phyloP scores from a whole-genome alignment of 2,329 filamentous ascomycete genomes.

The Claviceps sp. region DNA sequence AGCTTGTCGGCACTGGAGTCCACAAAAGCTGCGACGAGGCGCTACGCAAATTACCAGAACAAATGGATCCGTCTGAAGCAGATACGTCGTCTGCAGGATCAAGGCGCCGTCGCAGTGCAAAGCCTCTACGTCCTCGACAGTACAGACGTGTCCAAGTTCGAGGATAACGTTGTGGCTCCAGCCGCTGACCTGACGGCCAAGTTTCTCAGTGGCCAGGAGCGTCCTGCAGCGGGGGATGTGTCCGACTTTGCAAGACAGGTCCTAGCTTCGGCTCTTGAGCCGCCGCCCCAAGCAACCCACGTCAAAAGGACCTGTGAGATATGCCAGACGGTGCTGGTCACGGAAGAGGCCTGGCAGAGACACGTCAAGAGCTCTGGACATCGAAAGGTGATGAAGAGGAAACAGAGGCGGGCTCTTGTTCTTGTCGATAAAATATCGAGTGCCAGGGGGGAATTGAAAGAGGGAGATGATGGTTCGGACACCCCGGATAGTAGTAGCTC shows the following conservation, averaged over 20 bases:
- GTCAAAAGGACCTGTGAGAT: slow-evolving; percentile 53
- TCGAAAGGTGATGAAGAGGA: slow-evolving; percentile 19
- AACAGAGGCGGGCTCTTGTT: slow-evolving; percentile 24
- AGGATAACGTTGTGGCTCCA: slow-evolving; percentile 47
- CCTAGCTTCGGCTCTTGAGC: slow-evolving; percentile 35
- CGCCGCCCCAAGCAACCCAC: slow-evolving; percentile 38
- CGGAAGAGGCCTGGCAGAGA: slow-evolving; percentile 33
- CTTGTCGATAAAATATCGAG: slow-evolving; percentile 11
- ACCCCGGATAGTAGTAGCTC: slow-evolving; percentile 1
- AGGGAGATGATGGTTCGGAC: neutral
- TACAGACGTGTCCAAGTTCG: slow-evolving; percentile 51
- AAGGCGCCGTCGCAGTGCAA: slow-evolving; percentile 34
- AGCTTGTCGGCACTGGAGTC: slow-evolving; percentile 51
- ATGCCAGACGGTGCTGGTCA: slow-evolving; percentile 52
- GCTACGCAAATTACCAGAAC: slow-evolving; percentile 75
- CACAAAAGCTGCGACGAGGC: slow-evolving; percentile 70
- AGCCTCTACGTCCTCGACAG: slow-evolving; percentile 72
- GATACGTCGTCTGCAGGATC: slow-evolving; percentile 50
- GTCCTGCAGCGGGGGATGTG: slow-evolving; percentile 37
- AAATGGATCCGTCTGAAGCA: slow-evolving; percentile 81
- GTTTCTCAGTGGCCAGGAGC: slow-evolving; percentile 46
- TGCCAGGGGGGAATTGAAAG: neutral
- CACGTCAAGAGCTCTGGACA: slow-evolving; percentile 26
- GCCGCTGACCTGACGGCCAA: slow-evolving; percentile 46
- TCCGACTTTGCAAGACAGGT: slow-evolving; percentile 37